Evolutionary conservation across 2,329 filamentous ascomycete species (phyloP).

Genomic region (Aspergillus uvarum): DNA sequence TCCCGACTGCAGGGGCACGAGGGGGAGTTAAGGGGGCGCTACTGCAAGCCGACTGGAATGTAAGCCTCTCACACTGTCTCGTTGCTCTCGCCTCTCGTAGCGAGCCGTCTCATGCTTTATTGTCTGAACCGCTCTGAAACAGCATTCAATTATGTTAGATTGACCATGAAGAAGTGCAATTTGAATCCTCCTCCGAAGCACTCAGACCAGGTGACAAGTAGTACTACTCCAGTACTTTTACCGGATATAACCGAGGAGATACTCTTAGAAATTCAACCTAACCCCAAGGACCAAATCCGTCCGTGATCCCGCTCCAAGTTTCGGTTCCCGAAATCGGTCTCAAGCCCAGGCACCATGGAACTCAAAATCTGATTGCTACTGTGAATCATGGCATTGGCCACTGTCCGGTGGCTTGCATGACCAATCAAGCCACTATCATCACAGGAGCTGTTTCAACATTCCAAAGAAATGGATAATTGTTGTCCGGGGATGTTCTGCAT

Average conservation of each 20-base stretch:
- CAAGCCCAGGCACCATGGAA: not conserved
- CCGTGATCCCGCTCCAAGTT: not conserved
- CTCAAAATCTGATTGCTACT: slow-evolving; percentile 7
- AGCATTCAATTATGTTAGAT: no score
- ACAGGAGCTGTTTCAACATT: no score
- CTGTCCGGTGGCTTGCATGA: not conserved
- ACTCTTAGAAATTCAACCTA: not conserved
- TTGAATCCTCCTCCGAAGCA: no score
- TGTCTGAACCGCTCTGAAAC: not conserved
- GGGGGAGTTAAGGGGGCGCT: not conserved
- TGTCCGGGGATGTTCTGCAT: not conserved
- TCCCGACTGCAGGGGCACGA: slow-evolving; percentile 4
- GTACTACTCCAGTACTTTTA: not conserved
- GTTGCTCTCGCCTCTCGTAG: not conserved
- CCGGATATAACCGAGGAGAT: not conserved
- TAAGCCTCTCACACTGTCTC: not conserved
- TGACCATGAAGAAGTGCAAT: no score
- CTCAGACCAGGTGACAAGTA: not conserved
- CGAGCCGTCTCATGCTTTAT: not conserved
- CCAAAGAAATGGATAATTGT: not conserved
- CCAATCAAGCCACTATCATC: not conserved
- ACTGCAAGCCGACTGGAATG: not conserved
- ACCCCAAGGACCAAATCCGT: not conserved
- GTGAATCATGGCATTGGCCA: not conserved
- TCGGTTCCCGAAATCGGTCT: slow-evolving; percentile 1